Evolutionary conservation across 257 asterid species (phyloP).

Genomic region (Paulownia fortunei): DNA sequence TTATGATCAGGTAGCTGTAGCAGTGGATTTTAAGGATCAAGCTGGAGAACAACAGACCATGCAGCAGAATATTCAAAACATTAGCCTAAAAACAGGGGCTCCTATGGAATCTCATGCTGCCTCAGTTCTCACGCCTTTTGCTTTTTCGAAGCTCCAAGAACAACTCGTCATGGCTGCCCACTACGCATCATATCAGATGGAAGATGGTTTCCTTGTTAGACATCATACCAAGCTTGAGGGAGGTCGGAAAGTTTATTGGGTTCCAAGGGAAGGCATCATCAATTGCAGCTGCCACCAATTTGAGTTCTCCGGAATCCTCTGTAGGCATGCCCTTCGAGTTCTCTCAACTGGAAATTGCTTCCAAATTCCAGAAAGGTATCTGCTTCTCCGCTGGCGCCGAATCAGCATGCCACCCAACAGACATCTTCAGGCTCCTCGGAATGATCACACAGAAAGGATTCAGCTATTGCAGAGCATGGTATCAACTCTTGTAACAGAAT

Average conservation of each 20-base stretch:
- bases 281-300: conserved; percentile 94
- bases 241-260: conserved; percentile 92
- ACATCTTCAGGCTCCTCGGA: conserved; percentile 47
- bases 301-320: conserved; percentile 91
- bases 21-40: conserved; percentile 92
- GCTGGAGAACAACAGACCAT: conserved; percentile 94
- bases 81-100: conserved; percentile 93
- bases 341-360: conserved; percentile 93
- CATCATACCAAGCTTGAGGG: conserved; percentile 96
- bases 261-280: conserved; percentile 80
- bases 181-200: conserved; percentile 86
- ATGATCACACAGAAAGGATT: conserved; percentile 69
- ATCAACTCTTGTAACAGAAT: conserved; percentile 71
- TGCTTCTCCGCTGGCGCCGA: conserved; percentile 80
- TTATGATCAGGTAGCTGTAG: conserved; percentile 77
- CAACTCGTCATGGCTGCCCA: conserved; percentile 92
- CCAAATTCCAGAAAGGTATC: conserved; percentile 86
- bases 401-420: conserved; percentile 54
- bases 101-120: conserved; percentile 99
- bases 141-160: conserved; percentile 94
- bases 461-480: conserved; percentile 82
- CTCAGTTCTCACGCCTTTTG: conserved; percentile 83
- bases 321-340: conserved; percentile 92
- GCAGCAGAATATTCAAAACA: conserved; percentile 96
- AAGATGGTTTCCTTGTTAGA: conserved; percentile 78